Evolutionary conservation across 441 rosid species (phyloP).

Genomic region (Bocquillonia castaneifolia): DNA sequence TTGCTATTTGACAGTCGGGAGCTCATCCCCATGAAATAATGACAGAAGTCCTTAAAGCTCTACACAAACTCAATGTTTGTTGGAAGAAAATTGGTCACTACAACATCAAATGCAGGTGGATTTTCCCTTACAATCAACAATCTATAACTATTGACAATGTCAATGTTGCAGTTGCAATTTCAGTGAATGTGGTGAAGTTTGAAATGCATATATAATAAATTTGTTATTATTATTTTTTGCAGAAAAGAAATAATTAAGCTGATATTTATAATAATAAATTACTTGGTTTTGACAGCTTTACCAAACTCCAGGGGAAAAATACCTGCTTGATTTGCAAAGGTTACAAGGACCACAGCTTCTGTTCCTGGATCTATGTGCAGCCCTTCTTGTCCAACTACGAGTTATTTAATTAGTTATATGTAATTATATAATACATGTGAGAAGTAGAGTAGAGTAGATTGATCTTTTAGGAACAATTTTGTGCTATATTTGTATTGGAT

Average conservation of each 20-base stretch:
- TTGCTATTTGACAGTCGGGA: conserved; percentile 55
- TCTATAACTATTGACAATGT: conserved; percentile 64
- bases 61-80: conserved; percentile 78
- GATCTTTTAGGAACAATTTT: too few relatives aligned
- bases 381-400: conserved; percentile 90
- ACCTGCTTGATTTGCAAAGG: conserved; percentile 88
- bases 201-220: conserved; percentile 70
- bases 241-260: not conserved
- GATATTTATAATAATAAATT: not conserved
- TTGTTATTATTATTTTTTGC: not conserved
- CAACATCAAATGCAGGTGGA: conserved; percentile 98
- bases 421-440: too few relatives aligned
- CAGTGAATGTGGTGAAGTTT: conserved; percentile 72
- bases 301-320: conserved; percentile 85
- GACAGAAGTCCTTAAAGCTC: conserved; percentile 89
- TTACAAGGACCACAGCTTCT: conserved; percentile 92
- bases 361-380: conserved; percentile 94
- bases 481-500: too few relatives aligned
- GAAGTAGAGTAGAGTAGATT: too few relatives aligned
- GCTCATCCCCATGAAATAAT: conserved; percentile 96
- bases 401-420: too few relatives aligned
- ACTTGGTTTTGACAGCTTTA: conserved; percentile 52
- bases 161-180: conserved; percentile 45
- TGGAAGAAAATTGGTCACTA: conserved; percentile 98
- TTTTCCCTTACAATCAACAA: conserved; percentile 64